Percentiles rank a stretch among this genome's conserved stretches.
These are phyloP conservation scores for Misopates orontium DNA, from an alignment of 257 asterid genomes.

Conservation along the genomic window DNA sequence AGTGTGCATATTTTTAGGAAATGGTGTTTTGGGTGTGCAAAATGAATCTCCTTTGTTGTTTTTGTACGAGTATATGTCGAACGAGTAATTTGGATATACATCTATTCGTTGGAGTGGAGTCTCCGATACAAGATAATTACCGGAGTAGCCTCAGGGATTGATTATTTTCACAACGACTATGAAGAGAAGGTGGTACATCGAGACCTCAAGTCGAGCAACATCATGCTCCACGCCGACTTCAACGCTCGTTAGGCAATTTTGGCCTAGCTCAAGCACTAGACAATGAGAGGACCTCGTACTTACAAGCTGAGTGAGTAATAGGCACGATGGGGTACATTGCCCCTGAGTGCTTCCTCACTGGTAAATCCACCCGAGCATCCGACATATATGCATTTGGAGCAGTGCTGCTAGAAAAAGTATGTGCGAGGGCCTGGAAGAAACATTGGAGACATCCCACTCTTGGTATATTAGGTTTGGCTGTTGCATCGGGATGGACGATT, in stretches of 20 bases:
- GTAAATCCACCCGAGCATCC: slow-evolving; percentile 76
- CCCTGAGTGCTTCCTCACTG: slow-evolving; percentile 93
- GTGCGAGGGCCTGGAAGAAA: slow-evolving; percentile 74
- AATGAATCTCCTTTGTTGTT: too few relatives aligned
- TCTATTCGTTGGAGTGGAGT: slow-evolving; percentile 65
- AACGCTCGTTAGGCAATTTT: slow-evolving; percentile 82
- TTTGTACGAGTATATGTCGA: slow-evolving; percentile 65
- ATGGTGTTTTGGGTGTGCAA: too few relatives aligned
- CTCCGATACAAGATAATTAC: slow-evolving; percentile 59
- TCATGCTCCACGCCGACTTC: slow-evolving; percentile 81
- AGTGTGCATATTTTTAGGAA: background rate
- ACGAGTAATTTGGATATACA: slow-evolving; percentile 81
- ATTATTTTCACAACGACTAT: slow-evolving; percentile 82
- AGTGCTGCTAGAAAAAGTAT: slow-evolving; percentile 67
- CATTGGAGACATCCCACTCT: slow-evolving; percentile 44
- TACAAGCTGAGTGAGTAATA: slow-evolving; percentile 71
- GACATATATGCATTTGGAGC: slow-evolving; percentile 86
- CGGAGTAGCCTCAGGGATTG: slow-evolving; percentile 85
- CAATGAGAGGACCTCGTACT: slow-evolving; percentile 72
- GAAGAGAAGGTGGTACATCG: slow-evolving; percentile 82
- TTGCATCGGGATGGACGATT: slow-evolving; percentile 64
- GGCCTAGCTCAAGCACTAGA: slow-evolving; percentile 92
- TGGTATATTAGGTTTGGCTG: slow-evolving; percentile 88
- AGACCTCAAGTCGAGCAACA: slow-evolving; percentile 88
- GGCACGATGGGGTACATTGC: too few relatives aligned